These are phyloP conservation scores for Colletotrichum spaethianum DNA, from an alignment of 2,329 filamentous ascomycete species.

Conservation along the genomic window DNA sequence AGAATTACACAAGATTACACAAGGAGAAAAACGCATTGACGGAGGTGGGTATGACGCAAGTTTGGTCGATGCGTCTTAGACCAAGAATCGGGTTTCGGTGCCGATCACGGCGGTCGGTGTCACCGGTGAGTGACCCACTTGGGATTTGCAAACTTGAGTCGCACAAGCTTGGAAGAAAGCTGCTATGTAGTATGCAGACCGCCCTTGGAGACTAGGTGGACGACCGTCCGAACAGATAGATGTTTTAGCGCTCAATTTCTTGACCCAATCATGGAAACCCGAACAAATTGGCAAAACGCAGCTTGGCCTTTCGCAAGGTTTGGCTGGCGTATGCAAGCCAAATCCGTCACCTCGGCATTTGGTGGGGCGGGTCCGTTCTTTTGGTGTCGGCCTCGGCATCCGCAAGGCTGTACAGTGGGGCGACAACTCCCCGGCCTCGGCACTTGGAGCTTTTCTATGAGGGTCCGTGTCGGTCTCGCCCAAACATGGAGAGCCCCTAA, in stretches of 20 bases:
- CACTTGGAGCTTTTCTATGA: not conserved
- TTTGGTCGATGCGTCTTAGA: constrained; percentile 1
- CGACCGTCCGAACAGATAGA: no score
- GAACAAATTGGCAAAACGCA: not conserved
- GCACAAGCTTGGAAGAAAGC: not conserved
- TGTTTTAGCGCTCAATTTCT: no score
- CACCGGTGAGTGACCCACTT: constrained; percentile 7
- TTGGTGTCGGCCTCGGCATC: constrained; percentile 26
- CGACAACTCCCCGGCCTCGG: constrained; percentile 23
- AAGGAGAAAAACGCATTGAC: not conserved
- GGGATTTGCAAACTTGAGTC: not conserved
- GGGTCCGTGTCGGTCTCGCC: constrained; percentile 4
- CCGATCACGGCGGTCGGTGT: constrained; percentile 31
- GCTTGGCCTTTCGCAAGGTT: not conserved
- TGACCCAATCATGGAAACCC: not conserved
- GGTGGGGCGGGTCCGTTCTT: constrained; percentile 19
- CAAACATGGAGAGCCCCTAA: not conserved
- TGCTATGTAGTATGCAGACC: no score
- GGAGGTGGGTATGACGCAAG: constrained; percentile 22
- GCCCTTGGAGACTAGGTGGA: no score
- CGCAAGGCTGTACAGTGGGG: constrained; percentile 14
- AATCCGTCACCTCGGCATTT: constrained; percentile 21
- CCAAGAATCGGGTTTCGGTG: constrained; percentile 20
- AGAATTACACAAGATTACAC: not conserved
- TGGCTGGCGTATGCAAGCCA: not conserved